These are phyloP conservation scores for Lactarius psammicola DNA, from an alignment of 768 basidiomycete genomes.

Conservation along the genomic window DNA sequence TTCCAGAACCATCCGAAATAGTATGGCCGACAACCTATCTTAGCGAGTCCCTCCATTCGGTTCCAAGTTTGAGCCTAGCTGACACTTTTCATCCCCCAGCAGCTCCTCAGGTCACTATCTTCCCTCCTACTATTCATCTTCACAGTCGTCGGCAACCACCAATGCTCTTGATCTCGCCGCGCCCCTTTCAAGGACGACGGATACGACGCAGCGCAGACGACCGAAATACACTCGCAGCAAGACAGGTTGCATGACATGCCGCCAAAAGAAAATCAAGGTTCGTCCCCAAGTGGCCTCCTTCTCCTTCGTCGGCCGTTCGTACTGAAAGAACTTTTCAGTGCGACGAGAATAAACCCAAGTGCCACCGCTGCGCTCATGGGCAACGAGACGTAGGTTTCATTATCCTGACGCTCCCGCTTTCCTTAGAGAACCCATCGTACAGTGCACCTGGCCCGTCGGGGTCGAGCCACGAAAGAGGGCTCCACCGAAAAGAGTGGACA, in stretches of 20 bases:
- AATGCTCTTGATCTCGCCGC: slow-evolving; percentile 43
- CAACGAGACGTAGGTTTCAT: slow-evolving; percentile 66
- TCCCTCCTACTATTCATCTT: slow-evolving; percentile 35
- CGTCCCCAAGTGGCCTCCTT: slow-evolving; percentile 29
- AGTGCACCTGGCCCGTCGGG: slow-evolving; percentile 87
- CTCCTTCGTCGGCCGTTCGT: background rate
- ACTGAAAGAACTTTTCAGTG: slow-evolving; percentile 49
- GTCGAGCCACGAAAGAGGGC: slow-evolving; percentile 71
- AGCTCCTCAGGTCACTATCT: slow-evolving; percentile 33
- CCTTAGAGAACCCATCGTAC: background rate
- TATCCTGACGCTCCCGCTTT: background rate
- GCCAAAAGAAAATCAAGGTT: slow-evolving; percentile 94
- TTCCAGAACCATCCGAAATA: slow-evolving; percentile 30
- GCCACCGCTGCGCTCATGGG: slow-evolving; percentile 82
- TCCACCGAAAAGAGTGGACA: slow-evolving; percentile 43
- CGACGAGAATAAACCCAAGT: slow-evolving; percentile 86
- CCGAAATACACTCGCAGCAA: slow-evolving; percentile 95
- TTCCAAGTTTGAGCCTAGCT: background rate
- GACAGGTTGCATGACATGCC: slow-evolving; percentile 91
- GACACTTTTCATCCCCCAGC: slow-evolving; percentile 28
- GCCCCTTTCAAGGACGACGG: slow-evolving; percentile 45
- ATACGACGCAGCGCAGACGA: slow-evolving; percentile 65
- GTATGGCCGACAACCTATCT: slow-evolving; percentile 38
- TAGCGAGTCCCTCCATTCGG: slow-evolving; percentile 34
- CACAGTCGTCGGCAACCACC: slow-evolving; percentile 38